Percentiles rank a stretch among this genome's conserved stretches.
Evolutionary conservation across 1,284 basidiomycete genomes (phyloP).

Genomic region (Apiotrichum siamense): DNA sequence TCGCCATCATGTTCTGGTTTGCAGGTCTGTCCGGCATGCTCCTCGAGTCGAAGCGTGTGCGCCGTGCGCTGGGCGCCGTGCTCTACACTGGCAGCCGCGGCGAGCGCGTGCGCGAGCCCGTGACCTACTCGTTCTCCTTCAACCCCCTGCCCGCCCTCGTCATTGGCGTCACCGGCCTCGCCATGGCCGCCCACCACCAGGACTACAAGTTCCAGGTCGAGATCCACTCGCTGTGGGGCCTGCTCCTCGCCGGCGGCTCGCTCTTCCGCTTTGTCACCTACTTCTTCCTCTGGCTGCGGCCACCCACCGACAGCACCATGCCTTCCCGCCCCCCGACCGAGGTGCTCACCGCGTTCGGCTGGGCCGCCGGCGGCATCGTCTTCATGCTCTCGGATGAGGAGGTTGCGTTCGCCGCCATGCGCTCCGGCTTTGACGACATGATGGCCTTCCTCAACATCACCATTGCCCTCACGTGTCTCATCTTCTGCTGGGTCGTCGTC

Average conservation of each 20-base stretch:
- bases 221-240: conserved; percentile 87
- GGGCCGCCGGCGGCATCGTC: conserved; percentile 74
- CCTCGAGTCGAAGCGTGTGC: conserved; percentile 70
- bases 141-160: conserved; percentile 93
- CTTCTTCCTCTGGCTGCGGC: conserved; percentile 83
- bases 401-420: conserved; percentile 84
- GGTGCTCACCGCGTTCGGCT: conserved; percentile 77
- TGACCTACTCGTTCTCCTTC: conserved; percentile 71
- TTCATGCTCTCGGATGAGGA: conserved; percentile 93
- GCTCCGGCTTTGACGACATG: conserved; percentile 75
- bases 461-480: conserved; percentile 72
- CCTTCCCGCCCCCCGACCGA: conserved; percentile 94
- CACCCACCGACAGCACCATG: conserved; percentile 57
- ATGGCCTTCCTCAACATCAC: conserved; percentile 43
- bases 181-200: conserved; percentile 94
- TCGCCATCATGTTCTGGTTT: conserved; percentile 85
- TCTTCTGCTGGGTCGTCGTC: conserved; percentile 69
- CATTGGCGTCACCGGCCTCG: conserved; percentile 86
- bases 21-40: conserved; percentile 84
- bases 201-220: conserved; percentile 67
- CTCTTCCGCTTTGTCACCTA: conserved; percentile 62
- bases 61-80: conserved; percentile 47
- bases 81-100: conserved; percentile 15
- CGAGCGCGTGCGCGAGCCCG: conserved; percentile 54
- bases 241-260: conserved; percentile 71